Evolutionary conservation across 805 yeast species (phyloP).

Genomic region (Saturnispora serradocipensis): DNA sequence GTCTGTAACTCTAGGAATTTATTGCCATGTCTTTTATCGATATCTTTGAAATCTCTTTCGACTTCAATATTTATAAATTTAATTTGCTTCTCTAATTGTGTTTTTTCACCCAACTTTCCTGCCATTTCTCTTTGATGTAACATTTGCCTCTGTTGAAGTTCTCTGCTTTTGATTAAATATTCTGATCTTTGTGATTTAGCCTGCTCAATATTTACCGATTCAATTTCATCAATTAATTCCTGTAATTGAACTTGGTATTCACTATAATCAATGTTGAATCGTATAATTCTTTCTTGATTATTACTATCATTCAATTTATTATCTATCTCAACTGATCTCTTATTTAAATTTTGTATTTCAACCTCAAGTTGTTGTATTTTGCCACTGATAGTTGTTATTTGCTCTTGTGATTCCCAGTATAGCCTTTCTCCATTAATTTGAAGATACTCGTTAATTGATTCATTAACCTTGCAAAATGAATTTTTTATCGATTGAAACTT

Average conservation of each 20-base stretch:
- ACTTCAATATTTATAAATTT: slow-evolving; percentile 48
- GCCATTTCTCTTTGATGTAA: slow-evolving; percentile 55
- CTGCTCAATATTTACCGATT: slow-evolving; percentile 31
- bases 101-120: slow-evolving; percentile 75
- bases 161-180: slow-evolving; percentile 49
- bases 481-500: slow-evolving; percentile 36
- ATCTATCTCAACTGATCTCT: slow-evolving; percentile 57
- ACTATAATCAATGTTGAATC: slow-evolving; percentile 35
- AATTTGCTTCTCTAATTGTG: slow-evolving; percentile 71
- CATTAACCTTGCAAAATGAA: slow-evolving; percentile 33
- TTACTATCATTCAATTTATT: slow-evolving; percentile 43
- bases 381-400: slow-evolving; percentile 20
- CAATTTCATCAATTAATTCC: slow-evolving; percentile 17
- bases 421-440: slow-evolving; percentile 26
- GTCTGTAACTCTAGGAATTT: slow-evolving; percentile 76
- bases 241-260: slow-evolving; percentile 32
- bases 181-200: slow-evolving; percentile 50
- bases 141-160: slow-evolving; percentile 43
- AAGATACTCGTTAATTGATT: slow-evolving; percentile 32
- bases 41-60: slow-evolving; percentile 57
- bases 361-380: slow-evolving; percentile 1
- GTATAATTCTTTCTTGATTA: slow-evolving; percentile 51
- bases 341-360: slow-evolving; percentile 33
- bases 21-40: slow-evolving; percentile 52
- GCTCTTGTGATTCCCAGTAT: slow-evolving; percentile 20